These are phyloP conservation scores for Musa beccarii DNA, from an alignment of 176 grass and related monocot species.

Conservation along the genomic window DNA sequence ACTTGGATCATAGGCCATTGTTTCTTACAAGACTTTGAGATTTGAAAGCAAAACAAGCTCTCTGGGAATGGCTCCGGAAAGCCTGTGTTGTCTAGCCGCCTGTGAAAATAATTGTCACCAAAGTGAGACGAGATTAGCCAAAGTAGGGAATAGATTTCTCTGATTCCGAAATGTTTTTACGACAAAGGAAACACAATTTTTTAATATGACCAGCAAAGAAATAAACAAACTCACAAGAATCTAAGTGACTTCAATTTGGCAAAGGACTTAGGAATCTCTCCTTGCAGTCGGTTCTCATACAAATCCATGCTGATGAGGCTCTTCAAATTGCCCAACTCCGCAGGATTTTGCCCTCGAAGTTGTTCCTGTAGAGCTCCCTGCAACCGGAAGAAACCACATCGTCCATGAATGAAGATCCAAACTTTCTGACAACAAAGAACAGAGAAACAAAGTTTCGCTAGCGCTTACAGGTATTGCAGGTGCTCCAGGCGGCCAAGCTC, in stretches of 20 bases:
- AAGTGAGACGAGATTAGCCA: background rate
- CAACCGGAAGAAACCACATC: background rate
- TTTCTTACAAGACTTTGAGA: slow-evolving; percentile 84
- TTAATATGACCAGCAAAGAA: background rate
- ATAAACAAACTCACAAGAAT: slow-evolving; percentile 58
- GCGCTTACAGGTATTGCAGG: slow-evolving; percentile 70
- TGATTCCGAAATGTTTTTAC: background rate
- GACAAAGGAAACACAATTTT: background rate
- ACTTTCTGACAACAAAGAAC: background rate
- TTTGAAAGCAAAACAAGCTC: slow-evolving; percentile 74
- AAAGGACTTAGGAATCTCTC: slow-evolving; percentile 72
- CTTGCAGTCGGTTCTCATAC: slow-evolving; percentile 65
- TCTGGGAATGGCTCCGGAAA: slow-evolving; percentile 82
- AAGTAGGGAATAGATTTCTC: no score
- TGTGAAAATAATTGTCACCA: slow-evolving; percentile 14
- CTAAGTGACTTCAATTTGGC: slow-evolving; percentile 66
- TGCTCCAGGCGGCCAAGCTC: slow-evolving; percentile 76
- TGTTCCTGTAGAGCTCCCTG: slow-evolving; percentile 92
- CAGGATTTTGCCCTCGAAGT: slow-evolving; percentile 56
- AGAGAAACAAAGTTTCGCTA: background rate
- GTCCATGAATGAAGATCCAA: slow-evolving; percentile 10
- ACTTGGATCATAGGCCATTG: background rate
- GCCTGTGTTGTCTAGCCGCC: slow-evolving; percentile 77
- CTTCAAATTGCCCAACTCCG: slow-evolving; percentile 79
- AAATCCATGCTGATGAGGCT: slow-evolving; percentile 93